These are phyloP conservation scores for Mayamaea pseudoterrestris DNA, from an alignment of 108 stramenopile species.

Conservation along the genomic window DNA sequence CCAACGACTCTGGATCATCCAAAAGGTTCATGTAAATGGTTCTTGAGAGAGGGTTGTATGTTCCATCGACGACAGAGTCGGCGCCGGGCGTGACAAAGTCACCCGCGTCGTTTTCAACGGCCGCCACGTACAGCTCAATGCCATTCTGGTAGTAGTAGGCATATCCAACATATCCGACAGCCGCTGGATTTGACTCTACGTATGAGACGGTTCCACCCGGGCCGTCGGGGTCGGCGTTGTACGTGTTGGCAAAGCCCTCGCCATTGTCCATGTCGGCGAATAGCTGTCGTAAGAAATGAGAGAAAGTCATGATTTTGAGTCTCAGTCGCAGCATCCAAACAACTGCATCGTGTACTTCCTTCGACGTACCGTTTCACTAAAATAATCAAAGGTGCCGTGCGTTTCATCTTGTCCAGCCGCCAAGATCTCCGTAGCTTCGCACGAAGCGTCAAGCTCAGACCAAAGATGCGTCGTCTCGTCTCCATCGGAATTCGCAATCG, in stretches of 20 bases:
- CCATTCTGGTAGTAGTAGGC: background rate
- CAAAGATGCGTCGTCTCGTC: background rate
- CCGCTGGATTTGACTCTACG: background rate
- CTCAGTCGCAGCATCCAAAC: no score
- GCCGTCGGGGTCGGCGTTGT: background rate
- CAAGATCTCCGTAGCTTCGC: background rate
- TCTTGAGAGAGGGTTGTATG: slow-evolving; percentile 3
- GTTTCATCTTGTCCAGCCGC: no score
- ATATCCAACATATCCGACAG: background rate
- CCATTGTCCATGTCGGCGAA: no score
- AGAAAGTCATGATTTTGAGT: no score
- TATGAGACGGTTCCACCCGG: background rate
- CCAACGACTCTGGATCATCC: background rate
- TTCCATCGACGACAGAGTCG: slow-evolving; percentile 1
- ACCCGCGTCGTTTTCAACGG: background rate
- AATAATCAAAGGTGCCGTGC: no score
- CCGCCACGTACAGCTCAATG: background rate
- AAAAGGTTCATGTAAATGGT: background rate
- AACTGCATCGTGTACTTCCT: no score
- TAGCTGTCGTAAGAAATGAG: no score
- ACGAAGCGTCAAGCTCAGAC: background rate
- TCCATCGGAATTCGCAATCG: background rate
- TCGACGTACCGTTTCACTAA: no score
- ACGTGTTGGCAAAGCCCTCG: no score
- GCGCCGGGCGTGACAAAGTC: background rate